Evolutionary conservation across 352 stramenopile species (phyloP), one percentile per base, ranked within the genome.

Genomic region (Pythium chondricola): DNA sequence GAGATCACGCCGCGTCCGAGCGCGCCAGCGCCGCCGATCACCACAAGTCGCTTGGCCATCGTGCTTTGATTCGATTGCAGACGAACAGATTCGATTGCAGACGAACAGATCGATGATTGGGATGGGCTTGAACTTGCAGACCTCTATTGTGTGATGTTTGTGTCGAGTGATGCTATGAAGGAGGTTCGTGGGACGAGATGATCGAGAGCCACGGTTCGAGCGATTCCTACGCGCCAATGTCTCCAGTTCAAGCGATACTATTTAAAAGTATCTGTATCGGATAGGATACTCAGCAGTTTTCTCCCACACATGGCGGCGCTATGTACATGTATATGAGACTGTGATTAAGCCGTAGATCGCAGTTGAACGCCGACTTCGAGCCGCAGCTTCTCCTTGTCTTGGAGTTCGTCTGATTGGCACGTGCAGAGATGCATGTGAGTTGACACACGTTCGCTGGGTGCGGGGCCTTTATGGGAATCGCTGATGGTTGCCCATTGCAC

Each of bases 1-100:
- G 46, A 65, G 33, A 83, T 65, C 29, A 91, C 69, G 30, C 75
- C 77, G 27, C 77, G 82, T 24, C 83, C 83, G 2, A 95, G 65
- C 39, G 80, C 78, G 11, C 82, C 84, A 24, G 74, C 69, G 27
- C 82, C 80, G 46, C 84, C 84, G 27, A 92, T 58, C 21, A 95
- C 74, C 9, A 95, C 63, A 55, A 90, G 44, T 56, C 74, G 76
- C 67, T 88, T 88, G 6, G 62, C 35, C 49, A 63, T 61, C 44
- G 43, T 65, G 16, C 16, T 43, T 27, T 2, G 4, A 30, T 43
- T 36, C 30, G 17, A 32, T 1, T 40, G 18, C n/a, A 26, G 25
- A 32, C 47, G 22, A 26, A 48, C 43, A 24, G 46, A n/a, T n/a
- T n/a, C 33, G 40, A 56, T 43, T 40, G 22, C n/a, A 55, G 10